phyloP scores from a whole-genome alignment of 805 yeast species.

The Vanderwaltozyma tropicalis region DNA sequence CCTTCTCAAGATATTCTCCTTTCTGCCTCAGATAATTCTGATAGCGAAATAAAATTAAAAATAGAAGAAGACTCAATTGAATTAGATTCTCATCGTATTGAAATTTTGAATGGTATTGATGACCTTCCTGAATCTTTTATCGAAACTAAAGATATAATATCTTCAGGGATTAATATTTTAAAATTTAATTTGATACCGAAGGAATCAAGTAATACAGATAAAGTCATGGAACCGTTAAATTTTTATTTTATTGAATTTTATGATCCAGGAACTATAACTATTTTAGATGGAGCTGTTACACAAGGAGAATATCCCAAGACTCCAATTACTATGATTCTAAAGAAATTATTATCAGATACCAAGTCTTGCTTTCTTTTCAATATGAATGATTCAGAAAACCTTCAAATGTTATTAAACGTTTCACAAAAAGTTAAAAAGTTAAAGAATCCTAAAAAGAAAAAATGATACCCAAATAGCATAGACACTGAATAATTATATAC shows the following conservation, averaged over 20 bases:
- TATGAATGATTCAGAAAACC: constrained; percentile 13
- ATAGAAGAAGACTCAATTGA: constrained; percentile 18
- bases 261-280: constrained; percentile 9
- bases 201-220: not conserved
- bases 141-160: not conserved
- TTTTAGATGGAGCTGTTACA: constrained; percentile 5
- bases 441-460: constrained; percentile 8
- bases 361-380: constrained; percentile 30
- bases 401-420: constrained; percentile 10
- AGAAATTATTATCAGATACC: constrained; percentile 25
- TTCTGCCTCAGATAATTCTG: constrained; percentile 4
- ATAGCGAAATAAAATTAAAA: constrained; percentile 13
- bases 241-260: constrained; percentile 22
- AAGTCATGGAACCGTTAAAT: constrained; percentile 5
- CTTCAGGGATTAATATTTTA: constrained; percentile 13
- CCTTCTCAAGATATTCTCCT: constrained; percentile 17
- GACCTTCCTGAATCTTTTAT: constrained; percentile 4
- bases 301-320: constrained; percentile 7
- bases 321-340: constrained; percentile 21
- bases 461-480: not conserved
- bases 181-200: constrained; percentile 12
- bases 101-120: constrained; percentile 6
- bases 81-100: constrained; percentile 10
- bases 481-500: no score
- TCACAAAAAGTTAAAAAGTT: constrained; percentile 11